Conservation (phyloP, 148 eudicot genomes). For the Tetragonia tetragonoides region DNA sequence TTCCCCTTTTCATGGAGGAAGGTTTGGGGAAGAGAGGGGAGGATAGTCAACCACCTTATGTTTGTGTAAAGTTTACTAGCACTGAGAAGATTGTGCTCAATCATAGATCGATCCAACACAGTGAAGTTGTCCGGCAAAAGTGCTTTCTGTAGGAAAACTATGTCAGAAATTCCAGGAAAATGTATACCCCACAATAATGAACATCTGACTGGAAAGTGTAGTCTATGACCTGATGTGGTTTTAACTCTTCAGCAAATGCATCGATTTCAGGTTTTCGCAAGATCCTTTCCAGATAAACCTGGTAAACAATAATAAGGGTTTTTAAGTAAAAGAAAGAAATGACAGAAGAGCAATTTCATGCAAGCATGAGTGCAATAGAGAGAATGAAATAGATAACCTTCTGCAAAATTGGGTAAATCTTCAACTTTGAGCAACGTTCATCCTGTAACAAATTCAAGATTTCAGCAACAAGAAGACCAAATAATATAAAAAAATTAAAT, state of each 20-base stretch:
- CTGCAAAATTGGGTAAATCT: slow-evolving; percentile 93
- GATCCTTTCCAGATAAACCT: slow-evolving; percentile 97
- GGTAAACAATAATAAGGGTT: neutral
- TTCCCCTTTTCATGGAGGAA: neutral
- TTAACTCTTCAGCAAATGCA: slow-evolving; percentile 95
- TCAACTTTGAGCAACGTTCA: slow-evolving; percentile 97
- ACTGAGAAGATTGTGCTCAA: slow-evolving; percentile 97
- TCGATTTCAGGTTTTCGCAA: slow-evolving; percentile 97
- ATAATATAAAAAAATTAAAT: neutral
- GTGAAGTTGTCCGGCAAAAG: slow-evolving; percentile 90
- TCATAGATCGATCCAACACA: slow-evolving; percentile 98
- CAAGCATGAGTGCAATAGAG: neutral
- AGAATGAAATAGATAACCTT: slow-evolving; percentile 52
- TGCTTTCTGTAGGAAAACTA: slow-evolving; percentile 63
- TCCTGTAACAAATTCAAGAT: slow-evolving; percentile 49
- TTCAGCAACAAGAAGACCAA: slow-evolving; percentile 10
- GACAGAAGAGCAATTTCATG: neutral
- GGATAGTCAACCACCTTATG: slow-evolving; percentile 55
- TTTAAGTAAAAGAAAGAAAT: neutral
- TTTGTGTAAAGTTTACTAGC: slow-evolving; percentile 98
- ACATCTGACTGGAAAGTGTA: neutral
- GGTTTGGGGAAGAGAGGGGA: neutral
- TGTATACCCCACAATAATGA: neutral
- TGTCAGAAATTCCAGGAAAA: neutral
- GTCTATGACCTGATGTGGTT: slow-evolving; percentile 80